phyloP scores from a whole-genome alignment of 169 alveolate species.

The Cryptosporidium muris region DNA sequence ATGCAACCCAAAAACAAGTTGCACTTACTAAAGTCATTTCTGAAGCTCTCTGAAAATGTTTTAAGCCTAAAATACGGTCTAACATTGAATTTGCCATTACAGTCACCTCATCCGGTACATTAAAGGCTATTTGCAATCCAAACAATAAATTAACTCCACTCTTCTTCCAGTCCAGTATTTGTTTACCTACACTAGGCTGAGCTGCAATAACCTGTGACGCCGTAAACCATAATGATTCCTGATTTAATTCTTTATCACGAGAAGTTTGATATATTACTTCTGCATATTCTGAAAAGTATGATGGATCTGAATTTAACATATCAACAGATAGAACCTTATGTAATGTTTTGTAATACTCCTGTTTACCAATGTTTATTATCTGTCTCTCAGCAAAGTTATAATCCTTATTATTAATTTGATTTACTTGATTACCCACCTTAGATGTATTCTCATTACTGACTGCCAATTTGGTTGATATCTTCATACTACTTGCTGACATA shows the following conservation, averaged over 20 bases:
- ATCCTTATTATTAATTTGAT: constrained; percentile 4
- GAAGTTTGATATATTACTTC: constrained; percentile 70
- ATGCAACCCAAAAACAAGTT: constrained; percentile 68
- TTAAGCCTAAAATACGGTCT: constrained; percentile 69
- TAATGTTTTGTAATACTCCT: constrained; percentile 15
- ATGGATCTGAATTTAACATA: constrained; percentile 53
- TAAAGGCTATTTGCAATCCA: constrained; percentile 59
- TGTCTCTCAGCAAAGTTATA: constrained; percentile 52
- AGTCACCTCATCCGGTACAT: constrained; percentile 68
- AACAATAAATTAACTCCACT: constrained; percentile 65
- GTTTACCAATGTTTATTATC: constrained; percentile 43
- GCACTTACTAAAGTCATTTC: constrained; percentile 71
- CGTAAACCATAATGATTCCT: constrained; percentile 52
- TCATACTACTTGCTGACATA: neutral
- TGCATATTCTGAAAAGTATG: constrained; percentile 67
- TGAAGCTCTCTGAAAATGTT: constrained; percentile 67
- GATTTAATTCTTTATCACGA: constrained; percentile 34
- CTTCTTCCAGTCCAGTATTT: constrained; percentile 60
- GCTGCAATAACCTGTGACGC: constrained; percentile 70
- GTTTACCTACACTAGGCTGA: constrained; percentile 69
- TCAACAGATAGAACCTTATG: constrained; percentile 50
- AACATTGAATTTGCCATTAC: constrained; percentile 67
- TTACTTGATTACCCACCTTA: constrained; percentile 3
- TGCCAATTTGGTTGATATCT: no score
- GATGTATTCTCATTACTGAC: constrained; percentile 4